These are phyloP conservation scores for Lyophyllum semitale DNA, from an alignment of 768 basidiomycete genomes.

Conservation along the genomic window DNA sequence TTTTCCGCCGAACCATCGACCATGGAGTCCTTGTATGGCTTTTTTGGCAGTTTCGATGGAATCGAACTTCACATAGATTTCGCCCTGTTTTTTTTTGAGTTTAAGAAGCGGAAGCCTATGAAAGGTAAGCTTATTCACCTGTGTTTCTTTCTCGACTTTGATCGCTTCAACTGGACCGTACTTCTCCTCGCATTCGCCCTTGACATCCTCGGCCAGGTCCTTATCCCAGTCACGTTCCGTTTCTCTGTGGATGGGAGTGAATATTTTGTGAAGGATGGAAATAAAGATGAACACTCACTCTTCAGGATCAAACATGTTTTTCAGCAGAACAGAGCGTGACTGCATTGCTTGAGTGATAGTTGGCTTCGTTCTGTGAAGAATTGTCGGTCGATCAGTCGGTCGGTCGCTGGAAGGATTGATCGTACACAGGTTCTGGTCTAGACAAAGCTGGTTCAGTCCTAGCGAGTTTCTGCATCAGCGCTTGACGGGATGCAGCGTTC, in stretches of 20 bases:
- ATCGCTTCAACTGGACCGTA: constrained; percentile 87
- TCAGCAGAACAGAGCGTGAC: constrained; percentile 86
- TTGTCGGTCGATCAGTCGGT: constrained; percentile 14
- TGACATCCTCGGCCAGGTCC: constrained; percentile 95
- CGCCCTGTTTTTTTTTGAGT: constrained; percentile 75
- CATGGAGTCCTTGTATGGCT: constrained; percentile 88
- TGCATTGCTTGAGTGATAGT: constrained; percentile 85
- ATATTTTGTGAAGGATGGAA: not conserved
- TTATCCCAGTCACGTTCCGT: constrained; percentile 96
- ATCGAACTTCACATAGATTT: constrained; percentile 95
- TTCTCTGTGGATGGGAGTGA: constrained; percentile 56
- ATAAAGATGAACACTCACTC: constrained; percentile 59
- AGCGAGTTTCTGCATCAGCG: constrained; percentile 99
- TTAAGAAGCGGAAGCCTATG: not conserved
- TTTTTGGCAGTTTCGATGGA: constrained; percentile 76
- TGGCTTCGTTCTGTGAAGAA: constrained; percentile 58
- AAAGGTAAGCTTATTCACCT: constrained; percentile 52
- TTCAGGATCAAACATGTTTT: constrained; percentile 98
- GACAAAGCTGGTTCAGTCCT: constrained; percentile 75
- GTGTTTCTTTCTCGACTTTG: constrained; percentile 91
- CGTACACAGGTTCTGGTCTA: constrained; percentile 65
- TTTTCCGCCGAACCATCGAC: constrained; percentile 95
- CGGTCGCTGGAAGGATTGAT: constrained; percentile 1
- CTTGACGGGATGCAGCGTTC: constrained; percentile 97
- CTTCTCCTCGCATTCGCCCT: constrained; percentile 88